Evolutionary conservation across 2,329 filamentous ascomycete species (phyloP).

Genomic region (Xylariaceae sp.): DNA sequence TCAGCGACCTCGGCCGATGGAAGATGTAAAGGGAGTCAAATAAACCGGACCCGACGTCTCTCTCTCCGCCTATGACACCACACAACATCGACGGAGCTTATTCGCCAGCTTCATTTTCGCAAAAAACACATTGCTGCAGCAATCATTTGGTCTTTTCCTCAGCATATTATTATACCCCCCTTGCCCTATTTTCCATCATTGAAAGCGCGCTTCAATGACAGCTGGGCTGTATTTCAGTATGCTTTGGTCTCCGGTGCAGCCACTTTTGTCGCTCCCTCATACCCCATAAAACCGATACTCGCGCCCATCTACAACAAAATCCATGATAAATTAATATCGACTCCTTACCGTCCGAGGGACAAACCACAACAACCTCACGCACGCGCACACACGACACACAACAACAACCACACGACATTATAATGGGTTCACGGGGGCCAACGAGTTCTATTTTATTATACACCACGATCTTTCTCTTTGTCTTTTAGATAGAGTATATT

Average conservation of each 20-base stretch:
- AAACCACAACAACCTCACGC: too few species aligned
- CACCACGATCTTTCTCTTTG: constrained; percentile 4
- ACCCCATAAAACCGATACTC: constrained; percentile 18
- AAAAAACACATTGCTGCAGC: constrained; percentile 3
- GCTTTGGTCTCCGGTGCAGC: constrained; percentile 22
- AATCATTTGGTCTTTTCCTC: constrained; percentile 7
- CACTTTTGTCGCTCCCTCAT: constrained; percentile 22
- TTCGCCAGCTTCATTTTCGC: too few species aligned
- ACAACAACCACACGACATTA: constrained; percentile 16
- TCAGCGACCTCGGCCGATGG: constrained; percentile 23
- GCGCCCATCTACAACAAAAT: constrained; percentile 23
- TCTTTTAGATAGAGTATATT: constrained; percentile 3
- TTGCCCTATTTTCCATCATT: constrained; percentile 6
- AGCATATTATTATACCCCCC: constrained; percentile 15
- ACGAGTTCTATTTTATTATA: background rate
- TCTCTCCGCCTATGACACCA: background rate
- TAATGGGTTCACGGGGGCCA: too few species aligned
- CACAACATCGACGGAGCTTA: too few species aligned
- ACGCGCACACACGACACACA: too few species aligned
- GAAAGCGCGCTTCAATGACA: constrained; percentile 15
- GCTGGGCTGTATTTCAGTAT: constrained; percentile 20
- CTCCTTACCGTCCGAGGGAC: too few species aligned
- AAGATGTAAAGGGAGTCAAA: constrained; percentile 8
- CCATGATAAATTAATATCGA: too few species aligned
- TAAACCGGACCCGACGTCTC: constrained; percentile 5